Evolutionary conservation across 306 rosid genomes (phyloP).

Genomic region (Acacia acuminata): DNA sequence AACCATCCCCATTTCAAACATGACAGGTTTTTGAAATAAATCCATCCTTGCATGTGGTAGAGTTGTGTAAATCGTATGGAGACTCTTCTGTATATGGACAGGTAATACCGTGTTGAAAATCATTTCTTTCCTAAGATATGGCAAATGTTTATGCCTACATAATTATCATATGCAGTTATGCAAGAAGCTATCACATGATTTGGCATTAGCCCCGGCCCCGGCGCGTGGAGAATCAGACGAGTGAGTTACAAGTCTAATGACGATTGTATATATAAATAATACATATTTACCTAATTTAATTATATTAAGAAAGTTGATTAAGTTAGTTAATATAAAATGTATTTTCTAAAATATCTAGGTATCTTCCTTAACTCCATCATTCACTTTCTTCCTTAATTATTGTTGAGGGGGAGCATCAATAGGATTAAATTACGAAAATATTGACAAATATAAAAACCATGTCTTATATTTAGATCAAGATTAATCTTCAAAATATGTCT

Average conservation of each 20-base stretch:
- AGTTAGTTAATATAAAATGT: too few species aligned
- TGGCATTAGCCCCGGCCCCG: constrained; percentile 52
- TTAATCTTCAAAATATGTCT: too few species aligned
- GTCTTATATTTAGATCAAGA: too few species aligned
- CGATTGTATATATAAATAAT: not conserved
- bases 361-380: too few species aligned
- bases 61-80: constrained; percentile 71
- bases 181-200: constrained; percentile 71
- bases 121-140: not conserved
- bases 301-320: too few species aligned
- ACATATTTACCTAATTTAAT: too few species aligned
- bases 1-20: constrained; percentile 3
- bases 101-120: constrained; percentile 34
- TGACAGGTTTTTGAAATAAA: constrained; percentile 76
- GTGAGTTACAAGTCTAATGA: not conserved
- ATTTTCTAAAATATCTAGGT: too few species aligned
- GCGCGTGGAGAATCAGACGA: constrained; percentile 36
- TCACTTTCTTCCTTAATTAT: too few species aligned
- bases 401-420: too few species aligned
- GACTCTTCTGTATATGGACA: constrained; percentile 73
- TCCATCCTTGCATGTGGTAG: constrained; percentile 69
- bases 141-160: not conserved
- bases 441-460: too few species aligned
- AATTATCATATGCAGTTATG: constrained; percentile 57
- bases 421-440: too few species aligned